Evolutionary conservation across 176 grass and related monocot species (phyloP).

Genomic region (Carex parvula): DNA sequence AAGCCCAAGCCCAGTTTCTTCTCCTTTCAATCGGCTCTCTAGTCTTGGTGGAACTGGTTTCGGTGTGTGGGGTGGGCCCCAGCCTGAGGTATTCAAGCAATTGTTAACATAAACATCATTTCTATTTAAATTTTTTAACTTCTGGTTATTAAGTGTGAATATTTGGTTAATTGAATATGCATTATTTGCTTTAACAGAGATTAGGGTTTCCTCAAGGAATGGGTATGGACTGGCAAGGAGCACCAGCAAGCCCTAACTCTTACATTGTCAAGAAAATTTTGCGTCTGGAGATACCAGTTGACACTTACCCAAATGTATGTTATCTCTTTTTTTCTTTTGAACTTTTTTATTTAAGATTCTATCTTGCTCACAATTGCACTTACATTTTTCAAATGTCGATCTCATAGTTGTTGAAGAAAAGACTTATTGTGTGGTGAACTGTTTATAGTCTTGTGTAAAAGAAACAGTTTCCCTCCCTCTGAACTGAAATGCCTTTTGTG

Average conservation of each 20-base stretch:
- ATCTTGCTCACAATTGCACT: not conserved
- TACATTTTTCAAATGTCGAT: not conserved
- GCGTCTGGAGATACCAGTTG: conserved; percentile 79
- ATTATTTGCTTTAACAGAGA: conserved; percentile 45
- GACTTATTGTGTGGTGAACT: not conserved
- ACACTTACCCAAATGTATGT: conserved; percentile 70
- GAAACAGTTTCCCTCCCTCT: not conserved
- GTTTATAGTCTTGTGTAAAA: not conserved
- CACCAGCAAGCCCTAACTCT: conserved; percentile 60
- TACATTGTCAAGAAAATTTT: conserved; percentile 91
- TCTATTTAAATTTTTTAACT: not conserved
- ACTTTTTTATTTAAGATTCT: not conserved
- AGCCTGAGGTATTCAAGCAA: conserved; percentile 51
- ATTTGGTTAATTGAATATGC: conserved; percentile 25
- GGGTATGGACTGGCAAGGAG: conserved; percentile 69
- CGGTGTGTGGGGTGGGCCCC: conserved; percentile 55
- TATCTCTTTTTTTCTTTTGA: not conserved
- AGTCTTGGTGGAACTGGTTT: conserved; percentile 64
- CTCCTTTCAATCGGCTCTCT: conserved; percentile 46
- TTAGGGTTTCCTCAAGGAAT: conserved; percentile 60
- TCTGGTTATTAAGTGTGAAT: conserved; percentile 19
- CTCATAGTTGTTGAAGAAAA: not conserved
- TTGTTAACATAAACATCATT: not conserved
- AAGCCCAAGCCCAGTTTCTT: conserved; percentile 74
- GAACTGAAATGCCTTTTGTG: conserved; percentile 27